Base-by-base conservation (phyloP, 441 rosid species). In the Bocquillonia castaneifolia region DNA sequence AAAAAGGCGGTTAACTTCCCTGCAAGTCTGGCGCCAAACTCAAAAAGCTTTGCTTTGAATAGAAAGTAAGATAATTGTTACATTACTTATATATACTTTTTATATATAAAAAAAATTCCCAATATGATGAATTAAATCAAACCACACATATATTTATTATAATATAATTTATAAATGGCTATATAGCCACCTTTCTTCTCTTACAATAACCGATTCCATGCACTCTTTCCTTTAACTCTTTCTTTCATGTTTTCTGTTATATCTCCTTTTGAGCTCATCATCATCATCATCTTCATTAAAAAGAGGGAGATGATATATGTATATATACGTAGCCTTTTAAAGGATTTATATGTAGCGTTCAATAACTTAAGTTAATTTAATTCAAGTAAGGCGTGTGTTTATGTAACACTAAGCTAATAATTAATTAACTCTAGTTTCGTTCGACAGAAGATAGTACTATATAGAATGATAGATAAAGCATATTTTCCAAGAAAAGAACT, bases 1-100 rank as follows among this genome's bases (percentile, higher is more conserved):
- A 69, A 74, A 79, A 48, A 48, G 74, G 67, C 25, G 80, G 76
- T 79, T 78, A 78, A 79, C 74, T 73, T 76, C 71, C 80, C 82
- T 62, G 83, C 83, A 84, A 89, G 82, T 77, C 79, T 79, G 74
- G 63, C 63, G 58, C 78, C 68, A 23, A 51, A 54, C 36, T 31
- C 44, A 59, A 72, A 70, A 80, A 70, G 68, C 89, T 85, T 90
- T 73, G 88, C 91, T 85, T 90, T 75, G 73, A 85, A 79, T 73
- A 73, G 88, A 85, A 88, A 82, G 85, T 62, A 72, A 70, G 54
- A 26, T 28, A 57, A 69, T 36, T 51, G 62, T 76, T 61, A 23
- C 61, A 59, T 34, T 36, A n/a, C n/a, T 44, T 42, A 2, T 42
- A 42, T 36, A 3, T 7, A 2, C 6, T 42, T 42, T 13, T 5